These are phyloP conservation scores for Rhodosorus marinus DNA, from an alignment of 23 red algal species.

Conservation along the genomic window DNA sequence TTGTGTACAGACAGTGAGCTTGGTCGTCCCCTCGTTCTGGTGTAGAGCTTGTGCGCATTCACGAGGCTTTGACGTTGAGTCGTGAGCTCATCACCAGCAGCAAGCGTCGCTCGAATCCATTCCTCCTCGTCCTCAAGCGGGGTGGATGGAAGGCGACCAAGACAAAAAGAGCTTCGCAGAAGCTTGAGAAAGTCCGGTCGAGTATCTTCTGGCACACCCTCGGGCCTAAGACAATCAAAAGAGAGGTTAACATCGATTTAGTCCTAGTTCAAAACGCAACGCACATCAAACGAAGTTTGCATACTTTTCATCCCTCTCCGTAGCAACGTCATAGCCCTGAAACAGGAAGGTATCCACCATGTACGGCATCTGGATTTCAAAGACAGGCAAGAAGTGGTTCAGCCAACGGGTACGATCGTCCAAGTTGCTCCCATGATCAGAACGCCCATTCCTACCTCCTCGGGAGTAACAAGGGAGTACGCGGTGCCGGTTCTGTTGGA, in stretches of 20 bases:
- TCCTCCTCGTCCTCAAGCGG: slow-evolving; percentile 42
- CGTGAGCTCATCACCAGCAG: slow-evolving; percentile 13
- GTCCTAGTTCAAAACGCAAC: too few relatives aligned
- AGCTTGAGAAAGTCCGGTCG: slow-evolving; percentile 6
- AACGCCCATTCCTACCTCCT: slow-evolving; percentile 12
- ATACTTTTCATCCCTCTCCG: too few relatives aligned
- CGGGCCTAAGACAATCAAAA: neutral
- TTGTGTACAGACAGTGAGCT: slow-evolving; percentile 35
- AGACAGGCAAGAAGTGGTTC: too few relatives aligned
- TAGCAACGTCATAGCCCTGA: slow-evolving; percentile 9
- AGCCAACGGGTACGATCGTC: too few relatives aligned
- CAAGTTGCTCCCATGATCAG: too few relatives aligned
- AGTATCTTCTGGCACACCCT: neutral
- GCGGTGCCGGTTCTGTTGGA: slow-evolving; percentile 44
- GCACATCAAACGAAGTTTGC: too few relatives aligned
- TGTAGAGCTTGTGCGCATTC: slow-evolving; percentile 57
- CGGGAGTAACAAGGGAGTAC: slow-evolving; percentile 44
- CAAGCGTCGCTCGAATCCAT: slow-evolving; percentile 1
- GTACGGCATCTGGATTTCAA: too few relatives aligned
- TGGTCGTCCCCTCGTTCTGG: slow-evolving; percentile 42
- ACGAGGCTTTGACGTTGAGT: slow-evolving; percentile 12
- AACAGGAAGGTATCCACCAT: slow-evolving; percentile 61
- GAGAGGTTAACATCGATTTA: too few relatives aligned
- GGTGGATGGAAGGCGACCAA: slow-evolving; percentile 28
- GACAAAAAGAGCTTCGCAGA: slow-evolving; percentile 21